phyloP scores from a whole-genome alignment of 2,329 filamentous ascomycete genomes.

The Colletotrichum tropicicola region DNA sequence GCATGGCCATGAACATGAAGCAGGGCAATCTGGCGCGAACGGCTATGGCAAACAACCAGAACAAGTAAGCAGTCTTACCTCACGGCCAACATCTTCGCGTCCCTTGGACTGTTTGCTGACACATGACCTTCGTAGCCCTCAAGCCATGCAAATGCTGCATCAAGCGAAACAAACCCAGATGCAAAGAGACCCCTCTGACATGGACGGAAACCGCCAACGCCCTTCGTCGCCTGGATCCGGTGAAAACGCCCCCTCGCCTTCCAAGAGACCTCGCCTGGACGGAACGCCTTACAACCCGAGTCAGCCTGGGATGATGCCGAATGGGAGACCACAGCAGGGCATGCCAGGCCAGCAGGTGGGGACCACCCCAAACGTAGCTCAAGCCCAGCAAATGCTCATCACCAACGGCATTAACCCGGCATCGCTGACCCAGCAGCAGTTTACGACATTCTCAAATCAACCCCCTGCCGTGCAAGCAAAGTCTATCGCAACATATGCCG shows the following conservation, averaged over 20 bases:
- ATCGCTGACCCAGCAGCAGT: constrained; percentile 78
- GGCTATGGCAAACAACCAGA: constrained; percentile 82
- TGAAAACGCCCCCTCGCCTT: constrained; percentile 91
- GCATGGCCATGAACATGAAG: constrained; percentile 67
- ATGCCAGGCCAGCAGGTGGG: constrained; percentile 78
- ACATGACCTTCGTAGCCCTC: constrained; percentile 56
- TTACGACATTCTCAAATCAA: constrained; percentile 68
- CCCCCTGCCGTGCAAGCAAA: constrained; percentile 76
- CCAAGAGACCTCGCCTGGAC: constrained; percentile 85
- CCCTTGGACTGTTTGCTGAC: constrained; percentile 25
- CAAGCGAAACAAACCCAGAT: constrained; percentile 81
- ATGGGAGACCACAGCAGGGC: constrained; percentile 74
- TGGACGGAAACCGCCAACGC: constrained; percentile 84
- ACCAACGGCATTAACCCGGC: constrained; percentile 79
- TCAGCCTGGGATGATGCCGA: constrained; percentile 75
- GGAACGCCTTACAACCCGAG: constrained; percentile 77
- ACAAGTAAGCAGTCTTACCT: constrained; percentile 62
- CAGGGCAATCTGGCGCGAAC: constrained; percentile 73
- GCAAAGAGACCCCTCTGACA: constrained; percentile 86
- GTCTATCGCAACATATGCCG: constrained; percentile 87
- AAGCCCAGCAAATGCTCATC: constrained; percentile 69
- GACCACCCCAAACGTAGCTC: constrained; percentile 55
- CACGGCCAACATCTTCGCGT: neutral
- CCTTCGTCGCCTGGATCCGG: constrained; percentile 83
- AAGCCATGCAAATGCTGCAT: constrained; percentile 76